phyloP scores from a whole-genome alignment of 371 early-diverging fungal genomes.

The Zopfochytrium polystomum region DNA sequence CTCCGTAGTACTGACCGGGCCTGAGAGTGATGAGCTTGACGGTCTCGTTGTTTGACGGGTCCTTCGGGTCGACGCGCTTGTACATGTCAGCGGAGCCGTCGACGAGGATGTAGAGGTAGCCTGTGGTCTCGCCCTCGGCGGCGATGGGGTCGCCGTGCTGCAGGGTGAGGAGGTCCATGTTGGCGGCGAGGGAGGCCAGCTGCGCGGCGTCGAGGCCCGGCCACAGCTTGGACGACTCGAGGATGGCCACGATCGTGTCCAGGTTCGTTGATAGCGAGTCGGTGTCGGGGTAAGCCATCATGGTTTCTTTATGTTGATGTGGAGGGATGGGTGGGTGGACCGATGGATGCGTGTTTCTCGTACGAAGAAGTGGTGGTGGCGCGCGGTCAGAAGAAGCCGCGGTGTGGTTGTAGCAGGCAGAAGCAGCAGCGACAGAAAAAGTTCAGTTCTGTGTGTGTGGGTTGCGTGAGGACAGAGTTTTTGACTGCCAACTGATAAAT shows the following conservation, averaged over 20 bases:
- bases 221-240: constrained; percentile 19
- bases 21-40: constrained; percentile 27
- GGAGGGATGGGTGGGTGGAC: too few species aligned
- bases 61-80: constrained; percentile 15
- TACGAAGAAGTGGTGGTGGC: too few species aligned
- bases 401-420: too few species aligned
- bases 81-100: constrained; percentile 14
- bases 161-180: constrained; percentile 15
- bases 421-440: too few species aligned
- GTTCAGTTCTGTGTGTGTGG: too few species aligned
- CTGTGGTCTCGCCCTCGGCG: constrained; percentile 12
- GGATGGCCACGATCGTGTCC: constrained; percentile 7
- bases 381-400: too few species aligned
- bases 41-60: neutral
- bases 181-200: constrained; percentile 15
- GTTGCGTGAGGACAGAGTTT: too few species aligned
- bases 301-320: too few species aligned
- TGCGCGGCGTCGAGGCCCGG: constrained; percentile 25
- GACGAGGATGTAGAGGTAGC: constrained; percentile 16
- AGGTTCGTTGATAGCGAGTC: too few species aligned
- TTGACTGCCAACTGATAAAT: too few species aligned
- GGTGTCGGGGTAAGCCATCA: too few species aligned
- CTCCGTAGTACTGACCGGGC: constrained; percentile 27
- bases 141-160: constrained; percentile 13
- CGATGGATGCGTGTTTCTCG: too few species aligned